Evolutionary conservation across 1,139 yeast genomes (phyloP), one percentile per base, ranked within the genome.

Genomic region (Taphrina betulina): DNA sequence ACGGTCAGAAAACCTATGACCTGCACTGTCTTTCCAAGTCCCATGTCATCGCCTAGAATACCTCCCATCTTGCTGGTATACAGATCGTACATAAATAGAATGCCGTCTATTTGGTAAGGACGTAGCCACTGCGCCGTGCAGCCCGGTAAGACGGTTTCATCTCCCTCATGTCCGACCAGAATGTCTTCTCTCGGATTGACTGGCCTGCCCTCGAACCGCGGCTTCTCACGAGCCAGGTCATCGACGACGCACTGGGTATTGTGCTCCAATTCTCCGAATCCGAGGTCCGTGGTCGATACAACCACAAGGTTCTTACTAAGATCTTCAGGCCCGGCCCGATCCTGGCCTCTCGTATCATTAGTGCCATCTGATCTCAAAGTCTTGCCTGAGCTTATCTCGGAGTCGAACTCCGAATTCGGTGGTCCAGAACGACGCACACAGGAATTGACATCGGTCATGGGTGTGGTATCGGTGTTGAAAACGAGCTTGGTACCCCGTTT

Each of bases 1-100:
- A 59, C 60, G 5, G 60, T 57, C 35, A 60, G 50, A 44, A 86
- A 85, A 70, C 94, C 85, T 64, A 85, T 83, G 0, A 94, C 84
- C 68, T 85, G 57, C 5, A 45, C 57, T 7, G 57, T 53, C 36
- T 53, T 53, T 20, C 57, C 57, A 2, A 41, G 40, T 4, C 57
- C 59, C 59, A 57, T 57, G 35, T 57, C 59, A 33, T 57, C 59
- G 5, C 53, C 59, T 3, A 57, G 48, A 19, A 57, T 57, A n/a
- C 60, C 59, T 5, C 59, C 59, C 94, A 60, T 94, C 94, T 71
- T 12, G 20, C 42, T 33, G 10, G 50, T 51, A 43, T 55, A 58
- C 26, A 51, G 48, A 20, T 55, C 43, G 37, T 55, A 54, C 57
- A 58, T 52, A 33, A 45, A 41, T 3, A 28, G 12, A 14, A 43